A percentile compares a stretch with the other conserved stretches of the same genome.
phyloP scores from a whole-genome alignment of 257 asterid genomes.

The Leonotis leonurus region DNA sequence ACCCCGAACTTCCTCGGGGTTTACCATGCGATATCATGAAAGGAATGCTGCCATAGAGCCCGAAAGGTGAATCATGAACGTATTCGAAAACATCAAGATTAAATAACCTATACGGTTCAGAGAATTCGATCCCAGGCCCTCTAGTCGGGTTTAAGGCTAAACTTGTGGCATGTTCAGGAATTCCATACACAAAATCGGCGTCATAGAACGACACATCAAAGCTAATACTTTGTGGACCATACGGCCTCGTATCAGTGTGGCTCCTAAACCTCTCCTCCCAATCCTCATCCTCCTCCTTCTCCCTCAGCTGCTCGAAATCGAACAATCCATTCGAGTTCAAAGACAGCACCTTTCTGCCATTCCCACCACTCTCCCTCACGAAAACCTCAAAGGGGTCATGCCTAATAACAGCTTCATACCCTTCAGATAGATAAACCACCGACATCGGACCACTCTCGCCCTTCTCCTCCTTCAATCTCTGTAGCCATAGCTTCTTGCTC shows the following conservation, averaged over 20 bases:
- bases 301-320: conserved; percentile 84
- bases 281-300: conserved; percentile 63
- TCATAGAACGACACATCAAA: conserved; percentile 90
- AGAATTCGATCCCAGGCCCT: conserved; percentile 79
- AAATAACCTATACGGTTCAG: conserved; percentile 90
- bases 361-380: conserved; percentile 65
- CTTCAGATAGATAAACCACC: conserved; percentile 72
- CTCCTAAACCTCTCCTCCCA: conserved; percentile 90
- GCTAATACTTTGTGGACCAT: conserved; percentile 92
- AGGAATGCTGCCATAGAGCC: conserved; percentile 89
- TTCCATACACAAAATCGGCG: conserved; percentile 90
- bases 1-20: conserved; percentile 77
- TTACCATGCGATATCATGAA: conserved; percentile 89
- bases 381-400: conserved; percentile 87
- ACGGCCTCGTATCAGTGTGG: conserved; percentile 78
- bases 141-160: conserved; percentile 80
- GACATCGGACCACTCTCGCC: conserved; percentile 48
- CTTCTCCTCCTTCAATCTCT: conserved; percentile 54
- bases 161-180: conserved; percentile 95
- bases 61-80: conserved; percentile 80
- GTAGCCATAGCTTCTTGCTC: conserved; percentile 65
- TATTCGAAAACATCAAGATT: conserved; percentile 95
- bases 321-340: conserved; percentile 85
- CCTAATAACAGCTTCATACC: conserved; percentile 81
- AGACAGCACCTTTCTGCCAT: conserved; percentile 68